A percentile compares a stretch with the other conserved stretches of the same genome.
Conservation (phyloP, 352 stramenopile species). For the Elongisporangium anandrum region DNA sequence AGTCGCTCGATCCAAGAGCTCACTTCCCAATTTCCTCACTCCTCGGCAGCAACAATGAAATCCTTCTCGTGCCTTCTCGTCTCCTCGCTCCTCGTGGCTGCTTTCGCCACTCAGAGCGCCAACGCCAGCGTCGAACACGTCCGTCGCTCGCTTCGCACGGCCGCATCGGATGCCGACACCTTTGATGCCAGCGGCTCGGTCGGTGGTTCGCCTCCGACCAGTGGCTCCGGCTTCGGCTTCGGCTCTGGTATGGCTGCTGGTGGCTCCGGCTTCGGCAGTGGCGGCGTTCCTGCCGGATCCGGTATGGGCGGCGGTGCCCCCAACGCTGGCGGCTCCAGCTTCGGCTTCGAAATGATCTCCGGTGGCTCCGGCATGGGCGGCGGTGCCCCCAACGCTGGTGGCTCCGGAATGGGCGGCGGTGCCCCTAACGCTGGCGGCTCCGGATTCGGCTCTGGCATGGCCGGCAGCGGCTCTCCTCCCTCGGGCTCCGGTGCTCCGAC, state of each 20-base stretch:
- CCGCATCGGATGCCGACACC: background rate
- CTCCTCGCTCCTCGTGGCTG: background rate
- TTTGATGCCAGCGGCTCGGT: background rate
- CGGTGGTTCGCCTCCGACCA: background rate
- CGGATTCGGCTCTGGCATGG: background rate
- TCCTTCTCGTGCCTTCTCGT: background rate
- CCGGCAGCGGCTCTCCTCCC: background rate
- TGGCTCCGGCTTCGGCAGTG: background rate
- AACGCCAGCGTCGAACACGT: background rate
- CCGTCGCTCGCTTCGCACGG: background rate
- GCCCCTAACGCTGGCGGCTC: no score
- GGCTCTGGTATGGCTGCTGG: background rate
- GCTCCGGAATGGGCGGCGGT: background rate
- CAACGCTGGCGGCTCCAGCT: background rate
- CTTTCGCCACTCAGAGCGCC: background rate
- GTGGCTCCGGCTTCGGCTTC: background rate
- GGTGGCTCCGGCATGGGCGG: background rate
- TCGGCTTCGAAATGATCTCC: background rate
- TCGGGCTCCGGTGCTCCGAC: background rate
- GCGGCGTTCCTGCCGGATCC: no score
- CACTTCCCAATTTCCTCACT: background rate
- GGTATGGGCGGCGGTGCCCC: background rate
- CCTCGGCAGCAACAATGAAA: background rate
- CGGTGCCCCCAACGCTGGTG: background rate
- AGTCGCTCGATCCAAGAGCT: background rate